Conservation (phyloP, 805 yeast genomes). For the Zygosaccharomyces kombuchaensis region DNA sequence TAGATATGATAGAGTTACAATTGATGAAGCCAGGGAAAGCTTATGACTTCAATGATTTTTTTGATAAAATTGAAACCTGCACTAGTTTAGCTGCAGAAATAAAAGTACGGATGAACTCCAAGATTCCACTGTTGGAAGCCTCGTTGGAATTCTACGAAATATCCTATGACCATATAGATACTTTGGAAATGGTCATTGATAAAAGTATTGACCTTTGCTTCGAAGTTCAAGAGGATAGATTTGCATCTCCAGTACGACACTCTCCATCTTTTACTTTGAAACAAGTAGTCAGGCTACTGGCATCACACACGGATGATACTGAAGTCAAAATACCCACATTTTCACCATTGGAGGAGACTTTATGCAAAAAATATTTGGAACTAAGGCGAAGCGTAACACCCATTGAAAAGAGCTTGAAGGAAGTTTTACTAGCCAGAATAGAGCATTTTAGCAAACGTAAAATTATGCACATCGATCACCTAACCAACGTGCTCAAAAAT, state of each 20-base stretch:
- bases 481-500: constrained; percentile 33
- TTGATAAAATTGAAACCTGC: constrained; percentile 34
- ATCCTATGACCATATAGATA: constrained; percentile 38
- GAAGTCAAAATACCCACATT: constrained; percentile 39
- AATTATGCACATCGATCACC: constrained; percentile 23
- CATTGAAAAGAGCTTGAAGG: constrained; percentile 46
- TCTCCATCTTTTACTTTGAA: constrained; percentile 38
- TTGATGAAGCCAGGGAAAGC: constrained; percentile 6
- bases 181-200: constrained; percentile 40
- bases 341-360: constrained; percentile 36
- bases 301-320: constrained; percentile 24
- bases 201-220: constrained; percentile 36
- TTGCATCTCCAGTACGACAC: constrained; percentile 41
- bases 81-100: constrained; percentile 17
- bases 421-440: constrained; percentile 48
- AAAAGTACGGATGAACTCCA: constrained; percentile 27
- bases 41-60: constrained; percentile 15
- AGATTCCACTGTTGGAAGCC: constrained; percentile 38
- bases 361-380: constrained; percentile 41
- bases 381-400: constrained; percentile 46
- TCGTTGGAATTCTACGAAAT: constrained; percentile 45
- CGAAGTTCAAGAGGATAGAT: constrained; percentile 37
- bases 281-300: constrained; percentile 32
- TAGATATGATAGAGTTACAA: constrained; percentile 36
- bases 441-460: constrained; percentile 40